Evolutionary conservation across 768 basidiomycete genomes (phyloP), one percentile per base, ranked within the genome.

Genomic region (Auriscalpium microsporum): DNA sequence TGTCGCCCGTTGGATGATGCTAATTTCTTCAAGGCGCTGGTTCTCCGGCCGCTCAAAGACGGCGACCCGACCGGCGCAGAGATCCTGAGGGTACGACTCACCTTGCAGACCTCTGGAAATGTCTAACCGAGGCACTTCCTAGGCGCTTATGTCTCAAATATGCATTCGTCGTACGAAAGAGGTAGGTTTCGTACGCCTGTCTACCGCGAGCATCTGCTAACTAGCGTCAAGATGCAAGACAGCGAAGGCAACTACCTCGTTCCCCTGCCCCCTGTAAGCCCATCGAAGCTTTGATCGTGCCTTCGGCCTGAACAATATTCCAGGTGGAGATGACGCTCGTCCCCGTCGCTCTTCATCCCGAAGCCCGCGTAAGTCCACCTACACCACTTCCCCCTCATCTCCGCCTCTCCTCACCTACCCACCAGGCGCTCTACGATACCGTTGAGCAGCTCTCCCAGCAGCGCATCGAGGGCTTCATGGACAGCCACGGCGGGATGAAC

Each of bases 151-250:
- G 88, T 81, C 74, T 53, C 84, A 87, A 9, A 74, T 81, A 35
- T 91, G 90, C 61, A 82, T 91, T 47, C 83, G 90, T 23, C 79
- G 90, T 45, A 92, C 90, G 14, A 92, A 92, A 68, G 90, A 92
- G 72, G 86, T 80, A 36, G 45, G 62, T 46, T 45, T 44, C 14
- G 37, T 62, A 42, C 17, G n/a, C 49, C 5, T 7, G 5, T 49
- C 46, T n/a, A 13, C 11, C 2, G 8, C 33, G 45, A 33, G 11
- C 35, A 33, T 13, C 46, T 36, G 47, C 40, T 19, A 11, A 21
- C 19, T 16, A 6, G 58, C 7, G 48, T 53, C 36, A 56, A 93
- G 83, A 94, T 95, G 87, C 86, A 89, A 77, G 90, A 94, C 65
- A 76, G 72, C 8, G 68, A 80, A 16, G 94, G 94, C 17, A 83